These are phyloP conservation scores for Barnettozyma wickerhamii DNA, from an alignment of 805 yeast species.

Conservation along the genomic window DNA sequence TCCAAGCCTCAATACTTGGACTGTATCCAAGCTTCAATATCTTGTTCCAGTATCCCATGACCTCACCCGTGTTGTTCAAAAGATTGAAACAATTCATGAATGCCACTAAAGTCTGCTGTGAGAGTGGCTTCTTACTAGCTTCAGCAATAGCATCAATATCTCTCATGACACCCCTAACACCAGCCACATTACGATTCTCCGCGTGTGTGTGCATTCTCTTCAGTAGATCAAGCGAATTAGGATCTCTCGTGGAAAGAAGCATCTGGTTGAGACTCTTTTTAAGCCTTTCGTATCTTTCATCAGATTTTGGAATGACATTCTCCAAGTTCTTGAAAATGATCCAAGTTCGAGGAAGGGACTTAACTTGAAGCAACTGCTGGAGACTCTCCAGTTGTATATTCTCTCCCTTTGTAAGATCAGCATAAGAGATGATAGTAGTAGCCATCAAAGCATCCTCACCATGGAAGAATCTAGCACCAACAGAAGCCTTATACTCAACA, in stretches of 20 bases:
- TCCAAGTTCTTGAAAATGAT: neutral
- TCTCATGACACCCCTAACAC: slow-evolving; percentile 16
- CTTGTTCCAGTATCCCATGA: slow-evolving; percentile 46
- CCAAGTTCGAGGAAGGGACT: slow-evolving; percentile 6
- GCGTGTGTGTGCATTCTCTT: slow-evolving; percentile 18
- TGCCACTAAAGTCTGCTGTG: slow-evolving; percentile 36
- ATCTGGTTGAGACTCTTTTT: slow-evolving; percentile 7
- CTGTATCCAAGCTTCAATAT: slow-evolving; percentile 35
- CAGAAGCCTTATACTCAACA: slow-evolving; percentile 15
- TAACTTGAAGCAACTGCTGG: slow-evolving; percentile 13
- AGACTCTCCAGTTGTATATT: slow-evolving; percentile 12
- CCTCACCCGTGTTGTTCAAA: slow-evolving; percentile 31
- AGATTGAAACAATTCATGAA: slow-evolving; percentile 44
- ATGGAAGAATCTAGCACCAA: neutral
- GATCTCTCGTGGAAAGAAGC: slow-evolving; percentile 14
- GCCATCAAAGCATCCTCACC: neutral
- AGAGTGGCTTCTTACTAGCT: slow-evolving; percentile 30
- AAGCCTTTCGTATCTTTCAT: slow-evolving; percentile 9
- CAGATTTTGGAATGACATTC: slow-evolving; percentile 2
- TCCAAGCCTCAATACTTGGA: slow-evolving; percentile 54
- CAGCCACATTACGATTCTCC: slow-evolving; percentile 9
- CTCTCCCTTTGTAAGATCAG: slow-evolving; percentile 10
- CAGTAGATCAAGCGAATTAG: slow-evolving; percentile 19
- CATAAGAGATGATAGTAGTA: slow-evolving; percentile 15
- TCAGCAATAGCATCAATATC: slow-evolving; percentile 21